Evolutionary conservation across 192 early-diverging fungal species (phyloP).

Genomic region (Pilobolus umbonatus): DNA sequence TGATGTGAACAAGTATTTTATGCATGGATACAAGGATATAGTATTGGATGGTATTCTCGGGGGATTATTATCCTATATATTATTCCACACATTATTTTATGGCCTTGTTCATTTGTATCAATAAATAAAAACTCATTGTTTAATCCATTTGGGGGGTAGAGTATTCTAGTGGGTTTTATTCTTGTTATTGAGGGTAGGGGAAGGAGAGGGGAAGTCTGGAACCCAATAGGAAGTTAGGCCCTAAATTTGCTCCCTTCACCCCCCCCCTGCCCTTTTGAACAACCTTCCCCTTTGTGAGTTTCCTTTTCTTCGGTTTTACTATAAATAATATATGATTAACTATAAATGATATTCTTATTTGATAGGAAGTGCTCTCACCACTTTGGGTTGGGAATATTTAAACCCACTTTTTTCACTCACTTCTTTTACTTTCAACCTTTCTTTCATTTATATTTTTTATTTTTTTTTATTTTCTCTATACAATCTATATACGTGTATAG

Average conservation of each 20-base stretch:
- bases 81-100: conserved; percentile 78
- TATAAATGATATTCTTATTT: no score
- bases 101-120: conserved; percentile 78
- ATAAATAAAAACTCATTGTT: no score
- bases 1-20: conserved; percentile 45
- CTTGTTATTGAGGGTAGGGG: no score
- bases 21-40: conserved; percentile 39
- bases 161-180: background rate
- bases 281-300: conserved; percentile 1
- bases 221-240: no score
- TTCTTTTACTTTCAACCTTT: background rate
- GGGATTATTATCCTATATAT: conserved; percentile 59
- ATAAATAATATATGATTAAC: no score
- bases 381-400: no score
- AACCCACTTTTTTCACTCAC: no score
- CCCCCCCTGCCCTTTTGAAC: no score
- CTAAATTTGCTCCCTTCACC: no score
- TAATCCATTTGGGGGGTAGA: background rate
- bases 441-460: background rate
- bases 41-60: conserved; percentile 54
- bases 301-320: no score
- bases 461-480: background rate
- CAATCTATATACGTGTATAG: background rate
- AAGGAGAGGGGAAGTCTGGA: no score
- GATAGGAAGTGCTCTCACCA: no score